Conservation (phyloP, 2,329 filamentous ascomycete species). For the Verticillium dahliae region DNA sequence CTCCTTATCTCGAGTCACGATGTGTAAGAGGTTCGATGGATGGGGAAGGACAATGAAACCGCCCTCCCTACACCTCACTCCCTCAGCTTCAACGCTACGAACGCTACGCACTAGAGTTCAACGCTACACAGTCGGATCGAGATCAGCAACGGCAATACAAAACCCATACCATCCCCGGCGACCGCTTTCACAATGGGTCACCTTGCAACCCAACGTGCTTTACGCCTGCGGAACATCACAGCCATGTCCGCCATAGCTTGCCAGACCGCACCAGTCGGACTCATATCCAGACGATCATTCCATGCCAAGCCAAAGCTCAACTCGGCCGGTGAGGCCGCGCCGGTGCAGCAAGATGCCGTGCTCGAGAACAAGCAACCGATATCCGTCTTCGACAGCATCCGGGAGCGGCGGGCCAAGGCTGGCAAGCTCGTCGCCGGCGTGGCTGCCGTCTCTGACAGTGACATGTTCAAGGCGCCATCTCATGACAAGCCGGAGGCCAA, state of each 20-base stretch:
- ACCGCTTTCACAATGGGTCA: not conserved
- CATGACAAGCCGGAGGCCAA: slow-evolving; percentile 68
- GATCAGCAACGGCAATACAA: not conserved
- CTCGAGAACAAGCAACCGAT: slow-evolving; percentile 9
- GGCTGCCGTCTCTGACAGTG: slow-evolving; percentile 70
- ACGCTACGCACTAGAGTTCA: not conserved
- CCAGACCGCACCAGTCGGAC: not conserved
- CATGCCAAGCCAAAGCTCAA: slow-evolving; percentile 6
- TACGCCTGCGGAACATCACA: slow-evolving; percentile 7
- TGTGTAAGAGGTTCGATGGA: not conserved
- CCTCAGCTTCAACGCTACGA: not conserved
- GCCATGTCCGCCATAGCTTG: not conserved
- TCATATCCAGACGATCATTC: slow-evolving; percentile 1
- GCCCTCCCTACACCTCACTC: not conserved
- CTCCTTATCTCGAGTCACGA: not conserved
- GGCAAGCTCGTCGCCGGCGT: slow-evolving; percentile 67
- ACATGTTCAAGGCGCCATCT: slow-evolving; percentile 69
- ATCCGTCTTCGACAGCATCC: slow-evolving; percentile 51
- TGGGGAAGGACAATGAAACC: not conserved
- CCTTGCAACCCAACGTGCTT: slow-evolving; percentile 2
- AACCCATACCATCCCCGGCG: not conserved
- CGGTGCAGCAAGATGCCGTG: slow-evolving; percentile 7
- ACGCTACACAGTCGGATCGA: not conserved
- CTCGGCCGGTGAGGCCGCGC: slow-evolving; percentile 12
- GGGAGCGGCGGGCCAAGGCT: slow-evolving; percentile 61